Base-by-base conservation (phyloP, 2,329 filamentous ascomycete species). In the Ustulina deusta region DNA sequence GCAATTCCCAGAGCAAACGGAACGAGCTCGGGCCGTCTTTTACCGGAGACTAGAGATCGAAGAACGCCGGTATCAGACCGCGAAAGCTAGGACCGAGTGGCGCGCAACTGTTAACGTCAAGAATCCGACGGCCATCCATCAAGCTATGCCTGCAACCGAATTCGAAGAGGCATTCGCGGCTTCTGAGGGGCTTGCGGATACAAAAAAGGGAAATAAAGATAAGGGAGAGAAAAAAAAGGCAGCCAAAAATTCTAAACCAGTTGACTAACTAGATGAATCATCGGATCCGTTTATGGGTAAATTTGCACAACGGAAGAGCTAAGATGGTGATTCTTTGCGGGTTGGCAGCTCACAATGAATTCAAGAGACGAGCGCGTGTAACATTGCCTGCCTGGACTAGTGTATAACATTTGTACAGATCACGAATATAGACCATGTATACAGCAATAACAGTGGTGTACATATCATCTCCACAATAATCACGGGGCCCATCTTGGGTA, bases 1-100 rank as follows among this genome's bases (percentile, higher is more conserved):
- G 51, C 51, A 34, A 25, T 72, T 60, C 34, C 69, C 69, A 0
- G 56, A 63, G 46, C 42, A 66, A n/a, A 65, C 64, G 3, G 6
- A 2, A 2, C 68, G 69, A 25, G 51, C 56, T 7, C 46, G 48
- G 13, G 54, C 25, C 2, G 59, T 76, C 15, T 54, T 58, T 10
- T 32, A 66, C 17, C 36, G 44, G 20, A 64, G 73, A n/a, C 25
- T 69, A 15, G 20, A 20, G 36, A 60, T 61, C 22, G 57, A 71
- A 25, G 65, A 62, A 40, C 27, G 25, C n/a, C 38, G 40, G n/a
- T n/a, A 9, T 6, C 44, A 7, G 34, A 0, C 5, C 5, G 6
- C 1, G 25, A 34, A 51, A 11, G 32, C 44, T 17, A 13, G 20
- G 10, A 29, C 3, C 15, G 54, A 58, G 1, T 51, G 52, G 52